Evolutionary conservation across 306 rosid genomes (phyloP).

Genomic region (Cucurbita pepo): DNA sequence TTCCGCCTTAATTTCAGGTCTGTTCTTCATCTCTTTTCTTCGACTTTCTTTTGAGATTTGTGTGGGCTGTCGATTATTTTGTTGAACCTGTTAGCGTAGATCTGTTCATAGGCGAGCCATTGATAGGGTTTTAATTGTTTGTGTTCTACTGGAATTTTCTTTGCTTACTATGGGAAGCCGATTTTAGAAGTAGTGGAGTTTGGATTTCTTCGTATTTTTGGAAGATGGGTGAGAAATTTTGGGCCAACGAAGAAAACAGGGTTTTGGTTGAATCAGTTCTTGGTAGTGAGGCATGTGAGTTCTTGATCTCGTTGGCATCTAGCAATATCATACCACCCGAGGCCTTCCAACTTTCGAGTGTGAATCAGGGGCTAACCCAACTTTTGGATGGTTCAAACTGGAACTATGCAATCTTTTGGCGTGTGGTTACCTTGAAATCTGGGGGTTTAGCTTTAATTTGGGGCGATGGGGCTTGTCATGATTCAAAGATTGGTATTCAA

Average conservation of each 20-base stretch:
- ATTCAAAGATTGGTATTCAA: constrained; percentile 20
- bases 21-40: background rate
- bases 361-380: constrained; percentile 40
- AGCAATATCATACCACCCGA: constrained; percentile 34
- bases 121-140: background rate
- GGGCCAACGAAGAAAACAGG: constrained; percentile 60
- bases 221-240: constrained; percentile 51
- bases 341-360: constrained; percentile 15
- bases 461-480: constrained; percentile 64
- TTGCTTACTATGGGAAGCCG: background rate
- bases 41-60: background rate
- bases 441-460: constrained; percentile 58
- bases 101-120: background rate
- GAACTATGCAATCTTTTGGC: constrained; percentile 80
- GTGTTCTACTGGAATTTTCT: background rate
- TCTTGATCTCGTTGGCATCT: constrained; percentile 46
- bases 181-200: background rate
- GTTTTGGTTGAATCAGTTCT: constrained; percentile 62
- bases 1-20: background rate
- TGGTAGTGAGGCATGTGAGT: constrained; percentile 67
- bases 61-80: too few relatives aligned
- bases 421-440: constrained; percentile 50
- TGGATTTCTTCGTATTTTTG: background rate
- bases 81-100: too few relatives aligned
- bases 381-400: constrained; percentile 56